Evolutionary conservation across 345 rosid genomes (phyloP).

Genomic region (Murraya koenigii): DNA sequence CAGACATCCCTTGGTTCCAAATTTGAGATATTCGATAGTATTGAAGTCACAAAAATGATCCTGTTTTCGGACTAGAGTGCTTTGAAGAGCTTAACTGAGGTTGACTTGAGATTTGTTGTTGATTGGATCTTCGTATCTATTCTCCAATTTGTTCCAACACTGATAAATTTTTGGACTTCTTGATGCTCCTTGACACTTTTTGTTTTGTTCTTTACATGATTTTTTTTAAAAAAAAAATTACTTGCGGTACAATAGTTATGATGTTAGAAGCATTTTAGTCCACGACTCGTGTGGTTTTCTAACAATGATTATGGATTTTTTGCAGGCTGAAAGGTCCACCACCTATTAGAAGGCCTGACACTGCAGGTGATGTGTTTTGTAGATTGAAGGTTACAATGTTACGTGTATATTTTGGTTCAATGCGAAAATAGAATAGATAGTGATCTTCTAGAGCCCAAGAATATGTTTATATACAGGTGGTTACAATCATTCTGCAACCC

Average conservation of each 20-base stretch:
- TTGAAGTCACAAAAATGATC: background rate
- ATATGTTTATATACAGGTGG: slow-evolving; percentile 19
- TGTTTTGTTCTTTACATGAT: background rate
- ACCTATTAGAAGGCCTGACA: slow-evolving; percentile 7
- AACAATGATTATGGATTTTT: slow-evolving; percentile 3
- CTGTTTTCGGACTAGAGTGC: background rate
- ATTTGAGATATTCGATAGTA: background rate
- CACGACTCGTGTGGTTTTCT: background rate
- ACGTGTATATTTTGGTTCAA: slow-evolving; percentile 34
- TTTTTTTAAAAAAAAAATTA: background rate
- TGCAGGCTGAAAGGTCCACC: slow-evolving; percentile 28
- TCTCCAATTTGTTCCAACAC: background rate
- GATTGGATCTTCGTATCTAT: background rate
- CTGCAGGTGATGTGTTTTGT: slow-evolving; percentile 14
- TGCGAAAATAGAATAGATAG: slow-evolving; percentile 30
- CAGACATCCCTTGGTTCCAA: background rate
- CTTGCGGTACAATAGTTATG: background rate
- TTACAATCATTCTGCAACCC: slow-evolving; percentile 18
- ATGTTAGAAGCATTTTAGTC: background rate
- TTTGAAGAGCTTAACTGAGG: background rate
- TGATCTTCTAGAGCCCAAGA: slow-evolving; percentile 19
- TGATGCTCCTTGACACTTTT: background rate
- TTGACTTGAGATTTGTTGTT: background rate
- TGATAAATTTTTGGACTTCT: background rate
- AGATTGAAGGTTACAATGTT: slow-evolving; percentile 6